These are phyloP conservation scores for Boletus smithii DNA, from an alignment of 1,284 basidiomycete genomes.

Conservation along the genomic window DNA sequence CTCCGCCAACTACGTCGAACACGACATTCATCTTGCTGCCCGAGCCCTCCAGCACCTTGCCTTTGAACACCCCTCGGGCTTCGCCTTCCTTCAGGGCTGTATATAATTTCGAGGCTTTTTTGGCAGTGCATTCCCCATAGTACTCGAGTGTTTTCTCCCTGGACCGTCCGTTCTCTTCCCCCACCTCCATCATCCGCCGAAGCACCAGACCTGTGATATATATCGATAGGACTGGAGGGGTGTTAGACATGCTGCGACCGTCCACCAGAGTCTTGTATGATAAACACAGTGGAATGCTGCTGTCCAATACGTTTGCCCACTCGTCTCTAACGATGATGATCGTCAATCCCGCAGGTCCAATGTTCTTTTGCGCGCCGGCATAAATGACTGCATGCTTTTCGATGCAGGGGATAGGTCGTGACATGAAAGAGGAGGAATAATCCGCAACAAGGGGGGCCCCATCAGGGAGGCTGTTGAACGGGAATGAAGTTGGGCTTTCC, in stretches of 20 bases:
- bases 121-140: constrained; percentile 64
- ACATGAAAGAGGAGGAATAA: constrained; percentile 97
- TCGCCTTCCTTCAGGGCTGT: constrained; percentile 68
- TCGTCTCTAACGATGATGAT: constrained; percentile 92
- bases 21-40: constrained; percentile 94
- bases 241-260: constrained; percentile 84
- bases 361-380: constrained; percentile 99
- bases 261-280: constrained; percentile 87
- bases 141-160: constrained; percentile 67
- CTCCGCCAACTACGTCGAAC: constrained; percentile 72
- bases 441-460: constrained; percentile 84
- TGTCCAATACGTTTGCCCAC: constrained; percentile 64
- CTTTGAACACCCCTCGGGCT: constrained; percentile 60
- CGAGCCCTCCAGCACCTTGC: constrained; percentile 68
- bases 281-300: constrained; percentile 78
- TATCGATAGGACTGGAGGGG: constrained; percentile 89
- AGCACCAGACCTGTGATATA: constrained; percentile 92
- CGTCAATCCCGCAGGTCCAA: constrained; percentile 92
- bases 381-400: constrained; percentile 91
- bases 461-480: constrained; percentile 73
- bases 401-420: constrained; percentile 85
- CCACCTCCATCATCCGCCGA: constrained; percentile 53
- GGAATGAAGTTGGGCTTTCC: constrained; percentile 67
- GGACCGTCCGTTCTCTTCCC: constrained; percentile 15
- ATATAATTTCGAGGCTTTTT: constrained; percentile 78